Conservation (phyloP, 345 rosid genomes). For the Psidium friedrichsthalianum region DNA sequence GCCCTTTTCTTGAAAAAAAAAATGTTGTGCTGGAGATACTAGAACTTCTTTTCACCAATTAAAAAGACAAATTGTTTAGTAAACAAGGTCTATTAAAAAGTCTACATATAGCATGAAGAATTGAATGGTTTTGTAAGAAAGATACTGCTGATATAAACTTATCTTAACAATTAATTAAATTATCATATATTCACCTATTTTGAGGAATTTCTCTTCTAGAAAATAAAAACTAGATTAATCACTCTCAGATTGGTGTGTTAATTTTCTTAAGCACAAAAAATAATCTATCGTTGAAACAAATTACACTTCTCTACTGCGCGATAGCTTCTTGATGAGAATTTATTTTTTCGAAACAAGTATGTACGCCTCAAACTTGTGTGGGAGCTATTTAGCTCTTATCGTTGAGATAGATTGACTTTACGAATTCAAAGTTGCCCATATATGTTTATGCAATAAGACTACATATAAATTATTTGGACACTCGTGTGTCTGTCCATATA, state of each 20-base stretch:
- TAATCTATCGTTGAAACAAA: background rate
- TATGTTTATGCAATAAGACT: background rate
- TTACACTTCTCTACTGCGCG: background rate
- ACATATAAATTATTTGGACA: no score
- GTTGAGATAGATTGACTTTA: background rate
- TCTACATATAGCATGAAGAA: background rate
- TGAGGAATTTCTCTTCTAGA: background rate
- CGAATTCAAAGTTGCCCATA: background rate
- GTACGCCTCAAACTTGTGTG: background rate
- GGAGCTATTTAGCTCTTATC: background rate
- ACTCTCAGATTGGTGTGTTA: rapidly evolving
- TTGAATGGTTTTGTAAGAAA: no score
- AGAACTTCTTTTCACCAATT: background rate
- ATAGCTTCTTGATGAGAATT: background rate
- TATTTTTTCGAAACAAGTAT: background rate
- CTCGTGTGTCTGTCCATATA: no score
- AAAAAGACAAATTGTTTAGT: background rate
- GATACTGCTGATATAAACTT: background rate
- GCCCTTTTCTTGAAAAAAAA: background rate
- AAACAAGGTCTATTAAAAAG: background rate
- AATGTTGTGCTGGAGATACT: background rate
- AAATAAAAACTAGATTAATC: background rate
- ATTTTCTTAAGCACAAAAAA: background rate
- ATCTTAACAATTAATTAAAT: background rate
- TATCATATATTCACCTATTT: background rate